phyloP scores from a whole-genome alignment of 2,329 filamentous ascomycete species.

The Sporothrix euskadiensis region DNA sequence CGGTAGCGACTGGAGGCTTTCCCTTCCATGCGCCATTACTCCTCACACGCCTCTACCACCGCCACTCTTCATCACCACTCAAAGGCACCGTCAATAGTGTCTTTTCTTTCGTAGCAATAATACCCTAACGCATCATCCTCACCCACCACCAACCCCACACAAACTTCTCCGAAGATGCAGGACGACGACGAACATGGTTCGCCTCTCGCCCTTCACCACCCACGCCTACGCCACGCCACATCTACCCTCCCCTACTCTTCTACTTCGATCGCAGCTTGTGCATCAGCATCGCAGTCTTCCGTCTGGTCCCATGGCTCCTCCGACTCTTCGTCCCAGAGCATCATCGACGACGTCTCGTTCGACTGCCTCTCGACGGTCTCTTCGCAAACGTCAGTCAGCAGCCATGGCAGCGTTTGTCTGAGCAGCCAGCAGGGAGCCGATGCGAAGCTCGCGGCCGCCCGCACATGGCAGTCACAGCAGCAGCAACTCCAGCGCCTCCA shows the following conservation, averaged over 20 bases:
- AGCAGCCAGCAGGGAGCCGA: slow-evolving; percentile 25
- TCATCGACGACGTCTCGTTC: slow-evolving; percentile 27
- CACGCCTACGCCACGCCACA: slow-evolving; percentile 48
- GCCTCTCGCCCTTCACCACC: slow-evolving; percentile 47
- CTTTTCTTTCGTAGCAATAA: background rate
- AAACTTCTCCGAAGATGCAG: slow-evolving; percentile 57
- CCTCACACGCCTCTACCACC: slow-evolving; percentile 30
- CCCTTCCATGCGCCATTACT: slow-evolving; percentile 30
- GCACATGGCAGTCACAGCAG: slow-evolving; percentile 28
- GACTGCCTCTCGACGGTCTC: slow-evolving; percentile 33
- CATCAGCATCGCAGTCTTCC: slow-evolving; percentile 74
- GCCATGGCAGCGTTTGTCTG: slow-evolving; percentile 19
- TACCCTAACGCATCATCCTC: background rate
- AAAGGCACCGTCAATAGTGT: slow-evolving; percentile 19
- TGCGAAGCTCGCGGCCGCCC: slow-evolving; percentile 23
- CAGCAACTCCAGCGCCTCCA: slow-evolving; percentile 19
- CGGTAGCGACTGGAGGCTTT: slow-evolving; percentile 34
- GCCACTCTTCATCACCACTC: background rate
- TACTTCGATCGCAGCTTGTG: slow-evolving; percentile 67
- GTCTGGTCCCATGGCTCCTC: slow-evolving; percentile 68
- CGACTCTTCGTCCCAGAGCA: slow-evolving; percentile 27
- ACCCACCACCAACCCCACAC: slow-evolving; percentile 29
- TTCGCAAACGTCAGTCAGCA: slow-evolving; percentile 31
- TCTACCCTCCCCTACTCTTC: slow-evolving; percentile 61
- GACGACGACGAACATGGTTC: slow-evolving; percentile 54